These are phyloP conservation scores for Volvox reticuliferus DNA, from an alignment of 139 green algal species.

Conservation along the genomic window DNA sequence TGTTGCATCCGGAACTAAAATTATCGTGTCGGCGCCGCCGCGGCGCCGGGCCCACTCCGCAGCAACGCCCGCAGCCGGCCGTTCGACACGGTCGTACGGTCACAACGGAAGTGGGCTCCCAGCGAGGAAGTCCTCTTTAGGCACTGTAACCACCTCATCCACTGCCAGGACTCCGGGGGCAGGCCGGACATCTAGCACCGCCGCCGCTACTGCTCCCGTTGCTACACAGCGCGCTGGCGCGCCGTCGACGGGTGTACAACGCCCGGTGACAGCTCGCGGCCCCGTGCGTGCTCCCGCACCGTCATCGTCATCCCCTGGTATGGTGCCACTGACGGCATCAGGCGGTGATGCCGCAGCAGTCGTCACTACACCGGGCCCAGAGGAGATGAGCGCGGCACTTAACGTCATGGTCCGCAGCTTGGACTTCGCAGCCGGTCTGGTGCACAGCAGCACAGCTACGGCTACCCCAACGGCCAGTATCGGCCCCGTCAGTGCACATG, in stretches of 20 bases:
- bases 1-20: not conserved
- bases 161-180: not conserved
- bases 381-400: not conserved
- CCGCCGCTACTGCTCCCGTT: not conserved
- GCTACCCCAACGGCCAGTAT: not conserved
- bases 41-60: not conserved
- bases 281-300: not conserved
- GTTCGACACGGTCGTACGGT: not conserved
- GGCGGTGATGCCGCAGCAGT: not conserved
- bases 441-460: not conserved
- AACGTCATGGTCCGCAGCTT: constrained; percentile 17
- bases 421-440: constrained; percentile 7
- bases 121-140: no score
- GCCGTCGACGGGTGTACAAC: not conserved
- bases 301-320: not conserved
- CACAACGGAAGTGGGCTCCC: no score
- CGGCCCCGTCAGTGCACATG: not conserved
- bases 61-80: not conserved
- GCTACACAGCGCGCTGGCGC: not conserved
- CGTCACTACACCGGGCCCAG: not conserved
- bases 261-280: not conserved
- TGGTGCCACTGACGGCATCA: no score
- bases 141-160: not conserved
- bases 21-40: no score
- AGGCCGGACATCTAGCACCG: no score